Base-by-base conservation (phyloP, 306 rosid species). In the Cicer chorassanicum region DNA sequence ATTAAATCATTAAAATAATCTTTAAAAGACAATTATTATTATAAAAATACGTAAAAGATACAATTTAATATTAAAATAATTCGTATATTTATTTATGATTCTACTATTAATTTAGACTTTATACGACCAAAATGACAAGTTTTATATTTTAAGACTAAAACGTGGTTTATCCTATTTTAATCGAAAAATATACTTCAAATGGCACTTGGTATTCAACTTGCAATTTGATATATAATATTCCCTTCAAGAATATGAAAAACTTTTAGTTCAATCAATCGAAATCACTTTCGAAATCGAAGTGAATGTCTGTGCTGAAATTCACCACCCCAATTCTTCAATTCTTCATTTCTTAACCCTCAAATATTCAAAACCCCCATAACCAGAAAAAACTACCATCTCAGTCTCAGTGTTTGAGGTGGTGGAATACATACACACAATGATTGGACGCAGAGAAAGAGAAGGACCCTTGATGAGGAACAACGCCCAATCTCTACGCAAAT, bases 371-470 rank as follows among this genome's bases (percentile, higher is more conserved):
- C 72, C 73, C 73, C 64, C 41, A 53, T 12, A n/a, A 29, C 14
- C 14, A 36, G 21, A 11, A 24, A 2, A 42, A 51, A 54, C 18
- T 45, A 14, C 72, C 57, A 10, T 70, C 48, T 75, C 18, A 59
- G 38, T 75, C 12, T 67, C 13, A 55, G 42, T 29, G 71, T 66
- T 73, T 54, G 62, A 4, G 73, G 76, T 34, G 15, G 80, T 60
- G 66, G 9, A 6, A 50, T 29, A 29, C 4, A 19, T 9, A 40
- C 74, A 67, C 12, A 36, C 80, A 69, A 86, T 90, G 98, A 76
- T 43, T 73, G 89, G 84, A 29, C 90, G 93, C 40, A 85, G 92
- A 78, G 97, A 89, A 1, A 84, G 92, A 80, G 97, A 89, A 19
- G 96, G 88, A 57, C 83, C 87, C 48, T 76, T 90, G 64, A 87